Percentiles rank a stretch among this genome's conserved stretches.
phyloP scores from a whole-genome alignment of 345 rosid species.

The Eucalyptus brandiana region DNA sequence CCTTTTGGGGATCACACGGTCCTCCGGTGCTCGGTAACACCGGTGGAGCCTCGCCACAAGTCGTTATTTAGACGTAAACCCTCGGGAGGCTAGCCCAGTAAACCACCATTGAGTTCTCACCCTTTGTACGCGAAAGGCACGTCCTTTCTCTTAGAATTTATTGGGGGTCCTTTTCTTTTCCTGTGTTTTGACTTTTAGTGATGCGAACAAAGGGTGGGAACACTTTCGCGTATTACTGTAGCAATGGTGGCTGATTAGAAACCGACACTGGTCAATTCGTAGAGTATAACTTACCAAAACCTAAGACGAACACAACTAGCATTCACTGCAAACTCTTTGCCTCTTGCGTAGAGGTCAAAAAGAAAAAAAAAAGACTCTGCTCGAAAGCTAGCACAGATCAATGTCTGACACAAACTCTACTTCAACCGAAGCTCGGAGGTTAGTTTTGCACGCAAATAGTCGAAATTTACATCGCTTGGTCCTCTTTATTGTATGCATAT shows the following conservation, averaged over 20 bases:
- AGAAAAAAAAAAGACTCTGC: neutral
- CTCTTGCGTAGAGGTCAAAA: neutral
- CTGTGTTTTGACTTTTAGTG: no score
- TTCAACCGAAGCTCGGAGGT: neutral
- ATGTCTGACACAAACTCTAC: neutral
- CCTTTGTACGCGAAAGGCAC: no score
- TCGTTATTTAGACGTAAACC: accelerated
- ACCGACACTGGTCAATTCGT: no score
- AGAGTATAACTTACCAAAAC: no score
- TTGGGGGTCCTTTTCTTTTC: no score
- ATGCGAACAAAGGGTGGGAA: no score
- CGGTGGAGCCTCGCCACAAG: accelerated
- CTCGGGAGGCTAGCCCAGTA: accelerated
- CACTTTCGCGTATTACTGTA: no score
- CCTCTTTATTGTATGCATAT: neutral
- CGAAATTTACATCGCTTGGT: neutral
- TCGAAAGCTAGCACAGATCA: neutral
- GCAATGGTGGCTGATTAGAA: no score
- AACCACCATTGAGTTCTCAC: no score
- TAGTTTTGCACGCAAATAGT: neutral
- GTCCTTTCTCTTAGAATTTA: no score
- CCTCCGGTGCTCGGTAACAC: no score
- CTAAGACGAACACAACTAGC: neutral
- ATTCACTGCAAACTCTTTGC: neutral
- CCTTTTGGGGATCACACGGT: accelerated